Conservation (phyloP, 2,329 filamentous ascomycete species). For the Graphium sp. region DNA sequence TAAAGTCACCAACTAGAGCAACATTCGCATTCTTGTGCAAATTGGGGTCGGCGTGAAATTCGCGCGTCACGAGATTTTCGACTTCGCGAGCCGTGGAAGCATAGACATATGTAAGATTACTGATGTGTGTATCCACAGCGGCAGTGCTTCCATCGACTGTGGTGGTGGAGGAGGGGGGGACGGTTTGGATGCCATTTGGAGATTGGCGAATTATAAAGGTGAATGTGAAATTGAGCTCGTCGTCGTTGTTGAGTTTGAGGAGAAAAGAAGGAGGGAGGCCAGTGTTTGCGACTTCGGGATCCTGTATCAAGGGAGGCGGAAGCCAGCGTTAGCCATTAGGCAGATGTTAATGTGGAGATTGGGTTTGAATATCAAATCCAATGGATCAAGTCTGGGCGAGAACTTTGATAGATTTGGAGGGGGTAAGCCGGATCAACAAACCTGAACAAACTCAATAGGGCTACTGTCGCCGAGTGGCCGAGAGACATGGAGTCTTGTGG, state of each 20-base stretch:
- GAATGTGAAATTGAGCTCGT: constrained; percentile 86
- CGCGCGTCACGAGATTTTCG: constrained; percentile 82
- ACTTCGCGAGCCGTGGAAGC: constrained; percentile 74
- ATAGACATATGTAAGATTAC: constrained; percentile 82
- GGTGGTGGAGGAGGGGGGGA: constrained; percentile 20
- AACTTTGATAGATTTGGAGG: constrained; percentile 7
- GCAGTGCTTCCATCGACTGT: constrained; percentile 29
- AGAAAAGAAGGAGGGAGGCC: constrained; percentile 53
- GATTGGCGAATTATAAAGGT: constrained; percentile 62
- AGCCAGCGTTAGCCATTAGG: neutral
- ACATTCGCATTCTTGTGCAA: constrained; percentile 96
- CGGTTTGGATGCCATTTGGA: constrained; percentile 8
- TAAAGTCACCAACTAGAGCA: constrained; percentile 81
- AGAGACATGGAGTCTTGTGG: constrained; percentile 57
- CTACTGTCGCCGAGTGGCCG: constrained; percentile 57
- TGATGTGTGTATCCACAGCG: constrained; percentile 57
- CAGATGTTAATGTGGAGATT: neutral
- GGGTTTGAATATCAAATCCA: neutral
- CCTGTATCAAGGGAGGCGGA: constrained; percentile 29
- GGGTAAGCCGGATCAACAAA: constrained; percentile 22
- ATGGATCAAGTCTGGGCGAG: constrained; percentile 1
- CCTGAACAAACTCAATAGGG: constrained; percentile 84
- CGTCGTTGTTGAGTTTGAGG: constrained; percentile 74
- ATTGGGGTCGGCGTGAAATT: constrained; percentile 95
- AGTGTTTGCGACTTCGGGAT: constrained; percentile 46